Evolutionary conservation across 306 rosid species (phyloP), one percentile per base, ranked within the genome.

Genomic region (Dryas alaskensis): DNA sequence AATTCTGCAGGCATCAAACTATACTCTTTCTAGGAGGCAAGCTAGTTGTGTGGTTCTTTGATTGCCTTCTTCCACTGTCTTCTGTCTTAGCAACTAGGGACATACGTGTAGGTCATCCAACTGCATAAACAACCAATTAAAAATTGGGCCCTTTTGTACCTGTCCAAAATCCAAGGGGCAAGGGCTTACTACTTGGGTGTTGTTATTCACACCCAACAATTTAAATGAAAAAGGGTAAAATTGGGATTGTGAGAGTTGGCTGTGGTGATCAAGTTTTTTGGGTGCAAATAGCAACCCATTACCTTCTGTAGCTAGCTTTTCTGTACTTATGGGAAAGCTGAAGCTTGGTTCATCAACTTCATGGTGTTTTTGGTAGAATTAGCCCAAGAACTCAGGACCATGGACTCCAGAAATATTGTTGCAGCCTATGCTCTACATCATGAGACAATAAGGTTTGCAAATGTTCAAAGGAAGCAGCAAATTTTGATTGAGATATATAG

Each of bases 11-110:
- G 67, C 78, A 39, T 31, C 61, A 57, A 65, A 78, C 72, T 17
- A 10, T 22, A 64, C 55, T 45, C 63, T 72, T 78, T 55, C 10
- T 17, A 48, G 82, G 69, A 66, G 47, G 78, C 81, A 78, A 57
- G 54, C 22, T 48, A 49, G n/a, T 72, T 64, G 39, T 72, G 77
- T 49, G 51, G 61, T 57, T 48, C 22, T 69, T 39, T 52, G n/a
- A 11, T 54, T 45, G 17, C 66, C 79, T 62, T 25, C 53, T 39
- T n/a, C 67, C 57, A 11, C 60, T 12, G 2, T 4, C 53, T 54
- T 78, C 45, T 45, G 14, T 55, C 50, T 40, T 55, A 37, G 27
- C 50, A 61, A 58, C 43, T 58, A 39, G 44, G 60, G 39, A 39
- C 16, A 43, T 27, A 11, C 76, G 49, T 78, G 72, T 48, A 43